phyloP scores from a whole-genome alignment of 2,329 filamentous ascomycete genomes.

The Diaporthe ilicicola region DNA sequence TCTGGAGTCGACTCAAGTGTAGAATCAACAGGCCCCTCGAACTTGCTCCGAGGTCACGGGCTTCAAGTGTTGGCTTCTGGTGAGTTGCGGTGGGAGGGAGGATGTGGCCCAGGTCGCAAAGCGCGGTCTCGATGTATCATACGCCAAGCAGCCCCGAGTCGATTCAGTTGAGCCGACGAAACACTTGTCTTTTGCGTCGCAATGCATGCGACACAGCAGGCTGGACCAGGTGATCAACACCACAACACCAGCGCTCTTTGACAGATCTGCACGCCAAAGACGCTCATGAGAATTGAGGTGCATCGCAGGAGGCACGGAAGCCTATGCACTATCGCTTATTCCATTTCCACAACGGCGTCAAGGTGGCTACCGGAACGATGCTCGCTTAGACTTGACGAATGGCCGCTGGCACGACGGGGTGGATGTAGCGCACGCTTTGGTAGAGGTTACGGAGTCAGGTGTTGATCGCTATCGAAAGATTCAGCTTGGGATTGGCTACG shows the following conservation, averaged over 20 bases:
- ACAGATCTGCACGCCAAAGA: neutral
- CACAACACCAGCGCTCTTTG: neutral
- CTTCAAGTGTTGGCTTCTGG: too few relatives aligned
- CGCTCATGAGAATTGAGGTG: neutral
- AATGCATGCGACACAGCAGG: neutral
- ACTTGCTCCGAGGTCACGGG: too few relatives aligned
- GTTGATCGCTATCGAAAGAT: neutral
- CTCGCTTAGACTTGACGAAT: neutral
- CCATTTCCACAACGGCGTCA: neutral
- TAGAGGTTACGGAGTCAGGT: neutral
- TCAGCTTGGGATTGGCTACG: neutral
- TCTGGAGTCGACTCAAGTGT: too few relatives aligned
- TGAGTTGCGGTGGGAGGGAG: neutral
- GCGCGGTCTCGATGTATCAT: neutral
- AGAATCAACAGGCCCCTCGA: neutral
- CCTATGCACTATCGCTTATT: neutral
- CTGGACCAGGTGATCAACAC: neutral
- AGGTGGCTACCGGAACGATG: neutral
- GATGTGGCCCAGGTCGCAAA: neutral
- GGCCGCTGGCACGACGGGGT: neutral
- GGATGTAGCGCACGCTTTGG: neutral
- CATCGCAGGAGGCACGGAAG: neutral
- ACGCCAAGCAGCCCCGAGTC: neutral
- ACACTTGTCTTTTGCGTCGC: neutral
- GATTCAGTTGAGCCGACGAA: neutral